Evolutionary conservation across 176 grass and related monocot species (phyloP).

Genomic region (Tillandsia fasciculata): DNA sequence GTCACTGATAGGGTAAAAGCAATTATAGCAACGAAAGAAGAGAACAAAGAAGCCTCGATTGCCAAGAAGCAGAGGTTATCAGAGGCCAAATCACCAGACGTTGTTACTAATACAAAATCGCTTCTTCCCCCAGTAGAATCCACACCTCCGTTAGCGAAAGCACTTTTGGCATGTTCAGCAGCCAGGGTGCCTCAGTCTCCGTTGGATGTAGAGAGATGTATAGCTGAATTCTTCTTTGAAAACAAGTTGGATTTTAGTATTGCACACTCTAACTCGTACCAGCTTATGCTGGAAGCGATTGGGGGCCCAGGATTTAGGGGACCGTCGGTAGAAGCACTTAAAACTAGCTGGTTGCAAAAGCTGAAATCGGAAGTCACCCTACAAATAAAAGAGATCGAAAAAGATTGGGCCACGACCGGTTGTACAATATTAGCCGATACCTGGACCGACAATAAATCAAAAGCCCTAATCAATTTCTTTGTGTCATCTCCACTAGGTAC

Average conservation of each 20-base stretch:
- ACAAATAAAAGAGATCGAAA: slow-evolving; percentile 64
- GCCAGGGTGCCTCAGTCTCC: slow-evolving; percentile 21
- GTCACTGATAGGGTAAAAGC: slow-evolving; percentile 58
- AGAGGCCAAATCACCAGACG: slow-evolving; percentile 20
- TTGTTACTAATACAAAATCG: slow-evolving; percentile 18
- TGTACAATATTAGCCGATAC: slow-evolving; percentile 88
- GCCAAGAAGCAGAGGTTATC: slow-evolving; percentile 48
- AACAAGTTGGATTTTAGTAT: slow-evolving; percentile 84
- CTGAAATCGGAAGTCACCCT: slow-evolving; percentile 61
- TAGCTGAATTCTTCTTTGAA: slow-evolving; percentile 96
- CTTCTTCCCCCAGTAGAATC: slow-evolving; percentile 23
- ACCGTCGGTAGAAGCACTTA: slow-evolving; percentile 52
- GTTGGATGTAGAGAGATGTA: slow-evolving; percentile 56
- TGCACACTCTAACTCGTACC: slow-evolving; percentile 54
- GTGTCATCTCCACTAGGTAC: slow-evolving; percentile 70
- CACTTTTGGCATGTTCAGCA: slow-evolving; percentile 25
- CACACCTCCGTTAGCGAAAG: slow-evolving; percentile 24
- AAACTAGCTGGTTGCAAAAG: slow-evolving; percentile 59
- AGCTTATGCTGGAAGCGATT: slow-evolving; percentile 64
- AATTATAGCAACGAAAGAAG: slow-evolving; percentile 82
- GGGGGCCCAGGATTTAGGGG: slow-evolving; percentile 61
- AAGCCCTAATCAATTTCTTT: slow-evolving; percentile 75
- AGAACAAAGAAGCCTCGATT: slow-evolving; percentile 49
- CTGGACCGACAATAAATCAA: slow-evolving; percentile 82
- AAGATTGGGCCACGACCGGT: slow-evolving; percentile 85